phyloP scores from a whole-genome alignment of 352 stramenopile species.

The Peronospora farinosa region DNA sequence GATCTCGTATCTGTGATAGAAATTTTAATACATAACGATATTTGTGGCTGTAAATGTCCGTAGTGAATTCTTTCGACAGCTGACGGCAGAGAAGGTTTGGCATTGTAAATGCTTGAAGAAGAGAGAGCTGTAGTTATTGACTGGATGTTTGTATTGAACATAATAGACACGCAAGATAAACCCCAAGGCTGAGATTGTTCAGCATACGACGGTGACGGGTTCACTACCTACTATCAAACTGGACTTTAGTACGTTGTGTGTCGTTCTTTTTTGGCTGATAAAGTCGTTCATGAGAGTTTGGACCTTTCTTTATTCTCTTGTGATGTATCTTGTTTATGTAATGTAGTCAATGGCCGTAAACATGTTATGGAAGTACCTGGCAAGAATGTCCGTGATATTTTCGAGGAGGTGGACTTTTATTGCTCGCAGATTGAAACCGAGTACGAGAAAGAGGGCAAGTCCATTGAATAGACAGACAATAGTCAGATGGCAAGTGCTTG shows the following conservation, averaged over 20 bases:
- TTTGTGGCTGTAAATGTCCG: constrained; percentile 1
- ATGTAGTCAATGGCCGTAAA: constrained; percentile 72
- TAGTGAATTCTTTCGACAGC: constrained; percentile 83
- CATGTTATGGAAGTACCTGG: constrained; percentile 55
- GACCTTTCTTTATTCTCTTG: constrained; percentile 6
- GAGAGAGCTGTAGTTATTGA: background rate
- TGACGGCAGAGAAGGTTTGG: constrained; percentile 72
- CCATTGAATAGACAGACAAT: constrained; percentile 61
- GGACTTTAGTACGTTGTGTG: constrained; percentile 58
- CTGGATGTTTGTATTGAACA: background rate
- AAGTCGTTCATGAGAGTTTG: background rate
- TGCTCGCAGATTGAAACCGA: constrained; percentile 85
- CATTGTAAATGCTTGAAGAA: background rate
- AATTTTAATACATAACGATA: constrained; percentile 1
- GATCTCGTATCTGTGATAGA: background rate
- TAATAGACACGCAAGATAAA: constrained; percentile 67
- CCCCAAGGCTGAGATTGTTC: constrained; percentile 68
- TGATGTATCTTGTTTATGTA: background rate
- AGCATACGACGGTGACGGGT: constrained; percentile 52
- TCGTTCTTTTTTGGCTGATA: background rate
- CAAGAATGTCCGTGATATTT: constrained; percentile 80
- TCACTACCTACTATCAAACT: constrained; percentile 62
- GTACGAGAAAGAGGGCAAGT: constrained; percentile 77
- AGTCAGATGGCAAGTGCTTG: constrained; percentile 1
- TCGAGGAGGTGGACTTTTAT: constrained; percentile 77